phyloP scores from a whole-genome alignment of 768 basidiomycete species.

The Tulasnella sp. region DNA sequence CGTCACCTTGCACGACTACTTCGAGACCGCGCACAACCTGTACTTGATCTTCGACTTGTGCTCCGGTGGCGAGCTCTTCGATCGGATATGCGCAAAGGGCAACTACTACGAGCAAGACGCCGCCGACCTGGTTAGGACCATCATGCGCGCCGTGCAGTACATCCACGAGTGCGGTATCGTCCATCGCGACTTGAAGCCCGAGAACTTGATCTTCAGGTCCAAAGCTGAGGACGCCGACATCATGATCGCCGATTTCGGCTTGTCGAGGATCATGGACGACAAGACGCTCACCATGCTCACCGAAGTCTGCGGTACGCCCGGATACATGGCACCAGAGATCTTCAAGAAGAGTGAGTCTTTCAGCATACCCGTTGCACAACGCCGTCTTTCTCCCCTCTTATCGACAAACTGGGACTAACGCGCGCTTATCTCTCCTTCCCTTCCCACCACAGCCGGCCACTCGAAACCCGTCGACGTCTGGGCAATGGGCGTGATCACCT shows the following conservation, averaged over 20 bases:
- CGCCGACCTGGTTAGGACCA: constrained; percentile 73
- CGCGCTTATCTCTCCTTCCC: constrained; percentile 5
- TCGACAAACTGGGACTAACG: background rate
- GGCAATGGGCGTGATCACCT: constrained; percentile 98
- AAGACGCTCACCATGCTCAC: constrained; percentile 79
- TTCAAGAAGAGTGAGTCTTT: constrained; percentile 68
- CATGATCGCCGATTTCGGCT: constrained; percentile 95
- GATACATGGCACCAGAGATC: constrained; percentile 95
- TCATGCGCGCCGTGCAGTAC: constrained; percentile 79
- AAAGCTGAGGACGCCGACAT: constrained; percentile 84
- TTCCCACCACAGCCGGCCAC: constrained; percentile 54
- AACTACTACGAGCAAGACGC: constrained; percentile 96
- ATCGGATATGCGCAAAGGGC: constrained; percentile 94
- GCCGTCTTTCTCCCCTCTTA: background rate
- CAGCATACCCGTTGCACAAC: background rate
- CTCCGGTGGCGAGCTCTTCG: constrained; percentile 97
- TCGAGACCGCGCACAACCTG: constrained; percentile 90
- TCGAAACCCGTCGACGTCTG: constrained; percentile 90
- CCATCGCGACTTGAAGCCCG: constrained; percentile 93
- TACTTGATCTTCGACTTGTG: constrained; percentile 95
- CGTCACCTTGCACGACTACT: constrained; percentile 92
- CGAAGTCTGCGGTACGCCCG: constrained; percentile 92
- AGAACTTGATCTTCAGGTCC: constrained; percentile 92
- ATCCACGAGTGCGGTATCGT: constrained; percentile 89
- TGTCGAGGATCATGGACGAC: constrained; percentile 83